These are phyloP conservation scores for Erodium moschatum DNA, from an alignment of 441 rosid genomes.

Conservation along the genomic window DNA sequence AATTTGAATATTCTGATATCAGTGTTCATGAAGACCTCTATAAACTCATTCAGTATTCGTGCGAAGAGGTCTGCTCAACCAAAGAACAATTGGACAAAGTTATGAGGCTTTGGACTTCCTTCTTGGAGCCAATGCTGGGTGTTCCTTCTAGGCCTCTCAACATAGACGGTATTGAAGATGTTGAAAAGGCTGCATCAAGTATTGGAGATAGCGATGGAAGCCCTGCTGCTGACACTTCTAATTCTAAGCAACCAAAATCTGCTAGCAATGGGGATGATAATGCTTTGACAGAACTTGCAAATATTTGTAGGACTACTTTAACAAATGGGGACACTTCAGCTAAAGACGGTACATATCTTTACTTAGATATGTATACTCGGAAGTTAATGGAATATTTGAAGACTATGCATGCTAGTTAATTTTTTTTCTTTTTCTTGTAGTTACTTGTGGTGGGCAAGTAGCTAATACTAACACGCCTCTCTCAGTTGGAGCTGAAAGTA, in stretches of 20 bases:
- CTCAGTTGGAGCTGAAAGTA: slow-evolving; percentile 43
- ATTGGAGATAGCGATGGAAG: slow-evolving; percentile 51
- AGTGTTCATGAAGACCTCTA: slow-evolving; percentile 86
- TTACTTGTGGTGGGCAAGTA: slow-evolving; percentile 38
- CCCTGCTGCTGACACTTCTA: slow-evolving; percentile 37
- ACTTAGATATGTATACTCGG: slow-evolving; percentile 27
- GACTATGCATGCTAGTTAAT: slow-evolving; percentile 29
- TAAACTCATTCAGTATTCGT: slow-evolving; percentile 86
- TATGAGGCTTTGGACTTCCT: slow-evolving; percentile 85
- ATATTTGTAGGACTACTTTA: slow-evolving; percentile 38
- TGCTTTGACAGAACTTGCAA: slow-evolving; percentile 49
- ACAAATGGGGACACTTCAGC: slow-evolving; percentile 34
- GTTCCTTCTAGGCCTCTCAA: slow-evolving; percentile 77
- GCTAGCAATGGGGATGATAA: slow-evolving; percentile 50
- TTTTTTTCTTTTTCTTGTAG: not conserved
- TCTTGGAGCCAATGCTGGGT: slow-evolving; percentile 79
- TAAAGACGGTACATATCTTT: slow-evolving; percentile 40
- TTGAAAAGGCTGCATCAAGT: slow-evolving; percentile 47
- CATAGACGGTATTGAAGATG: slow-evolving; percentile 74
- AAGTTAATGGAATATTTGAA: not conserved
- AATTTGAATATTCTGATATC: slow-evolving; percentile 68
- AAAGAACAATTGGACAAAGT: slow-evolving; percentile 73
- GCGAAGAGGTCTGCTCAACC: slow-evolving; percentile 83
- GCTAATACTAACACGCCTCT: slow-evolving; percentile 32
- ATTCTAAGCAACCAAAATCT: slow-evolving; percentile 48